Evolutionary conservation across 305 asterid genomes (phyloP), one percentile per base, ranked within the genome.

Genomic region (Solanum hybrid): DNA sequence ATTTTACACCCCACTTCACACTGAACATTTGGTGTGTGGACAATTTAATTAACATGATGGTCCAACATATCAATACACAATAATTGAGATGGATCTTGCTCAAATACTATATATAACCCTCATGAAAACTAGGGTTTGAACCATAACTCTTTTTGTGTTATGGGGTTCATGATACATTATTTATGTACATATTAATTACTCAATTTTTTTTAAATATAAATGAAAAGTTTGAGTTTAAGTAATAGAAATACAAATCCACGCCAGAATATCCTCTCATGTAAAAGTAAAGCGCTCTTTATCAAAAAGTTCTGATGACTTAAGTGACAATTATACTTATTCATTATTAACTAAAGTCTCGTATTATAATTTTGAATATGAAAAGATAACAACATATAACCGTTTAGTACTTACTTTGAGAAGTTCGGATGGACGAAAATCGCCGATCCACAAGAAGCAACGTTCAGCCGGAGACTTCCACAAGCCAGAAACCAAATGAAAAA

Each of bases 401-500:
- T 22, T 0, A 64, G 0, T 92, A 87, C 34, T 37, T 36, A 97
- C 99, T 98, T 97, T 97, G 75, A 97, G 95, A 93, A 97, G 89
- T 81, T 96, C 95, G 0, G 99, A 96, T 5, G 99, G 99, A 20
- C 99, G 96, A 92, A 97, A 94, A 75, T 96, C 99, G 0, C 99
- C 99, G 13, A 97, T 88, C 99, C 99, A 97, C 93, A 96, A 90
- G 93, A 97, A 97, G 92, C 98, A 97, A 0, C 99, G 93, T 90
- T 97, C 99, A 0, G 98, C 98, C 6, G 99, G 99, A 36, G 99
- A 95, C 91, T 93, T 95, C 98, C 99, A 97, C 90, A 88, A 91
- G 92, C 99, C 99, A 75, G 98, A 95, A 89, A 96, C 71, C 6
- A 97, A 92, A 92, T 97, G 99, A 90, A 97, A 95, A 11, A 97